Evolutionary conservation across 2,329 filamentous ascomycete species (phyloP).

Genomic region (Fusarium irregulare): DNA sequence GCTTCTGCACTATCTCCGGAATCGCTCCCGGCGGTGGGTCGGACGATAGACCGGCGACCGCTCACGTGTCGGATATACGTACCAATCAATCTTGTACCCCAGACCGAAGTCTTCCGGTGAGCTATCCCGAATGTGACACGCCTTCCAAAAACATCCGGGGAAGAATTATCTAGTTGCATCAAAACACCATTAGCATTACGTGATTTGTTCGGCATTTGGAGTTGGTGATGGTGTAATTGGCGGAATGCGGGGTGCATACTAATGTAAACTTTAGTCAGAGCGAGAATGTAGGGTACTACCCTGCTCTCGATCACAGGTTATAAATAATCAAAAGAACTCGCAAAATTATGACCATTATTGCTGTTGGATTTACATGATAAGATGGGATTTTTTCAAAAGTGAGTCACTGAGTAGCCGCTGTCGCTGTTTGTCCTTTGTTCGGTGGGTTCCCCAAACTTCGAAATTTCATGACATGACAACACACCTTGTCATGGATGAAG

Average conservation of each 20-base stretch:
- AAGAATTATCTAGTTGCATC: conserved; percentile 25
- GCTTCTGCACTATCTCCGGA: not conserved
- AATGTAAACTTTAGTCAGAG: conserved; percentile 18
- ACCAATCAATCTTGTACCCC: conserved; percentile 12
- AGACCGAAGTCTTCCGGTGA: conserved; percentile 29
- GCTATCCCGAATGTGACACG: conserved; percentile 18
- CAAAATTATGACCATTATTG: not conserved
- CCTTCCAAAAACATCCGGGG: conserved; percentile 29
- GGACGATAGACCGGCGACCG: conserved; percentile 21
- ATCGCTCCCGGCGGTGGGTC: conserved; percentile 26
- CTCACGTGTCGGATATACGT: conserved; percentile 27
- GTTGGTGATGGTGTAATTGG: not conserved
- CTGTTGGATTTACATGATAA: not conserved
- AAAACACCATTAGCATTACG: conserved; percentile 17
- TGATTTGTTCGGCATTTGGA: conserved; percentile 4
- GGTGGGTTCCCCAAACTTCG: too few species aligned
- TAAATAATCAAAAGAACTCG: not conserved
- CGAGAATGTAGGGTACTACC: conserved; percentile 1
- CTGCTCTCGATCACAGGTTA: not conserved
- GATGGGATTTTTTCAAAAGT: too few species aligned
- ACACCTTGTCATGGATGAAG: too few species aligned
- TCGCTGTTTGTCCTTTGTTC: not conserved
- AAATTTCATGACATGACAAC: not conserved
- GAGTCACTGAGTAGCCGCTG: too few species aligned
- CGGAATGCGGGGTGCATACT: not conserved